These are phyloP conservation scores for Xylariaceae sp. DNA, from an alignment of 2,329 filamentous ascomycete species.

Conservation along the genomic window DNA sequence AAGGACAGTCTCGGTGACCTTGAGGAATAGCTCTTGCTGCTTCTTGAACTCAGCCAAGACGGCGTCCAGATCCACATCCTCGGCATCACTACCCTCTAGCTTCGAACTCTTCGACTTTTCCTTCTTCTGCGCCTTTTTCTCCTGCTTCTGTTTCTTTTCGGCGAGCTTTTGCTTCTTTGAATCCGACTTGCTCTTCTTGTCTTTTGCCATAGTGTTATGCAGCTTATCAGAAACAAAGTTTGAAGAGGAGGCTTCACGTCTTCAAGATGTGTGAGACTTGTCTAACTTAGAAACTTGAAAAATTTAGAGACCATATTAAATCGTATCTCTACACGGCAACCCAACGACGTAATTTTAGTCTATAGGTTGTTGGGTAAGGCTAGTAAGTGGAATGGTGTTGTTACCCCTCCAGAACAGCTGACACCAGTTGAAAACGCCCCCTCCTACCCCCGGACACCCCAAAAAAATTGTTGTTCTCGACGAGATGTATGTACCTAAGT, in stretches of 20 bases:
- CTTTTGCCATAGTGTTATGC: conserved; percentile 53
- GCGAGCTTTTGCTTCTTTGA: conserved; percentile 57
- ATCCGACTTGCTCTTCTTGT: conserved; percentile 52
- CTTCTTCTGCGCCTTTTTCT: conserved; percentile 90
- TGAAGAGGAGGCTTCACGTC: too few relatives aligned
- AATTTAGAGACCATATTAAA: too few relatives aligned
- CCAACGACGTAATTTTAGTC: background rate
- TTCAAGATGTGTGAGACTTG: too few relatives aligned
- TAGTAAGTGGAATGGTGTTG: background rate
- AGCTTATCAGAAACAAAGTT: too few relatives aligned
- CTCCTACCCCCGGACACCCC: conserved; percentile 30
- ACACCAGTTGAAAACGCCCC: conserved; percentile 29
- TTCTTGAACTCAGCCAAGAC: conserved; percentile 93
- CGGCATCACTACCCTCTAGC: conserved; percentile 81
- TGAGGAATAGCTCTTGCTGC: conserved; percentile 91
- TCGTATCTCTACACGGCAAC: background rate
- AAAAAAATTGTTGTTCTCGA: background rate
- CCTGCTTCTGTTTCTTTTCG: conserved; percentile 78
- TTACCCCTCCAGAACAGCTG: conserved; percentile 25
- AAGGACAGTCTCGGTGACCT: conserved; percentile 82
- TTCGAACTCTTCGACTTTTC: conserved; percentile 74
- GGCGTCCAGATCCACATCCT: conserved; percentile 91
- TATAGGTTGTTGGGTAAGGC: background rate
- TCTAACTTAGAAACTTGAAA: too few relatives aligned
- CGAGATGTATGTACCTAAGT: conserved; percentile 20